Evolutionary conservation across 352 stramenopile genomes (phyloP), one percentile per base, ranked within the genome.

Genomic region (Phytophthora sp.): DNA sequence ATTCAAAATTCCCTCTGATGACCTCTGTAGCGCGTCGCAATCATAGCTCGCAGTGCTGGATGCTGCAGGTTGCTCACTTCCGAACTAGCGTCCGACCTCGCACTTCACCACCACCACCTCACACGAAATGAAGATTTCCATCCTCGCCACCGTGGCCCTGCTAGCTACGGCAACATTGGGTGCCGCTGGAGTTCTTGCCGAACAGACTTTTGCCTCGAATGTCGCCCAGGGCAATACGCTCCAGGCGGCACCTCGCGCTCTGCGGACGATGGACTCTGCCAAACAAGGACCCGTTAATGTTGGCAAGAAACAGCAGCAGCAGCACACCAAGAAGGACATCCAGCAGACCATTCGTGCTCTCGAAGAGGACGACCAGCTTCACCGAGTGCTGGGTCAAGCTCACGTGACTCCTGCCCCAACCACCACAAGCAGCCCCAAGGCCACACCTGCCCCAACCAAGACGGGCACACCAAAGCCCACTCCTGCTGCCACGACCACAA

Each of bases 81-180:
- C 32, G 42, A 48, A 54, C 10, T 27, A 28, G 13, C 41, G n/a
- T 54, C 62, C 42, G 26, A 54, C 51, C 12, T 15, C 41, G 1
- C 13, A 32, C 50, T 55, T 12, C 20, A 26, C 46, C 53, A 43
- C 21, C 37, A 27, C 8, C 37, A 2, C 37, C 27, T 38, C 38
- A 15, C 35, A 48, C 30, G 28, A 48, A 48, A 66, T 66, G 48
- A 66, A 65, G 28, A 41, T 17, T 27, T 61, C 58, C 2, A 30
- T 61, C 27, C 46, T 70, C 41, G 34, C 39, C 15, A 23, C 28
- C 12, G 35, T 61, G 18, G 38, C 41, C 11, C 6, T 66, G 18
- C 24, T 66, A 9, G 62, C 18, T 41, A 4, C 54, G 2, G 32
- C 61, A 11, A n/a, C 55, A 20, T 26, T 58, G 23, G 39, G 26